Evolutionary conservation across 179 eudicot genomes (phyloP).

Genomic region (Heliamphora pulchella): DNA sequence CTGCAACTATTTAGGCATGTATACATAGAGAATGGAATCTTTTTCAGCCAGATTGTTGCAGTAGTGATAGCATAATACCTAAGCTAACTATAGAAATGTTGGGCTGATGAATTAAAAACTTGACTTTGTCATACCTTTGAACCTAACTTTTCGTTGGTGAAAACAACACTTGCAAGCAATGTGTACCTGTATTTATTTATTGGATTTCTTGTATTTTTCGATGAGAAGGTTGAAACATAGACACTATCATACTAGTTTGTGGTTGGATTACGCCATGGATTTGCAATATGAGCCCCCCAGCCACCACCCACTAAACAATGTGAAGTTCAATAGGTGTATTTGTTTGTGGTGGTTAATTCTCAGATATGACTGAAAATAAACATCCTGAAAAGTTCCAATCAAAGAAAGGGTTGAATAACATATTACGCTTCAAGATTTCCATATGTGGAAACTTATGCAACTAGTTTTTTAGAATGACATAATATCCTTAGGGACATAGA

Average conservation of each 20-base stretch:
- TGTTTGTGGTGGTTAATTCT: background rate
- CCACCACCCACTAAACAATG: background rate
- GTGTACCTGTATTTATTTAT: background rate
- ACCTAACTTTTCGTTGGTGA: background rate
- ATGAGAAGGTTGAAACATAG: background rate
- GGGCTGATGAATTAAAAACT: background rate
- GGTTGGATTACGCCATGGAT: background rate
- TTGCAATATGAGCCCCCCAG: background rate
- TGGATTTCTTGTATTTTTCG: background rate
- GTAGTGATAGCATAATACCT: too few relatives aligned
- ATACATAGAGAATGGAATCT: too few relatives aligned
- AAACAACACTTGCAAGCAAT: background rate
- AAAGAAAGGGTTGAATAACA: background rate
- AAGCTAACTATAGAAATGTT: too few relatives aligned
- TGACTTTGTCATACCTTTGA: background rate
- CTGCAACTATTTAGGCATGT: background rate
- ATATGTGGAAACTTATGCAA: background rate
- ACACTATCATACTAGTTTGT: background rate
- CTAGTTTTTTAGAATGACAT: background rate
- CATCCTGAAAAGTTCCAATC: background rate
- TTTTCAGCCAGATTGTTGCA: too few relatives aligned
- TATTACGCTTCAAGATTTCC: background rate
- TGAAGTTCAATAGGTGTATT: background rate
- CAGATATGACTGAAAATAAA: background rate
- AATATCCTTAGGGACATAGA: background rate